Evolutionary conservation across 2,329 filamentous ascomycete genomes (phyloP).

Genomic region (Paraphaeosphaeria sporulosa): DNA sequence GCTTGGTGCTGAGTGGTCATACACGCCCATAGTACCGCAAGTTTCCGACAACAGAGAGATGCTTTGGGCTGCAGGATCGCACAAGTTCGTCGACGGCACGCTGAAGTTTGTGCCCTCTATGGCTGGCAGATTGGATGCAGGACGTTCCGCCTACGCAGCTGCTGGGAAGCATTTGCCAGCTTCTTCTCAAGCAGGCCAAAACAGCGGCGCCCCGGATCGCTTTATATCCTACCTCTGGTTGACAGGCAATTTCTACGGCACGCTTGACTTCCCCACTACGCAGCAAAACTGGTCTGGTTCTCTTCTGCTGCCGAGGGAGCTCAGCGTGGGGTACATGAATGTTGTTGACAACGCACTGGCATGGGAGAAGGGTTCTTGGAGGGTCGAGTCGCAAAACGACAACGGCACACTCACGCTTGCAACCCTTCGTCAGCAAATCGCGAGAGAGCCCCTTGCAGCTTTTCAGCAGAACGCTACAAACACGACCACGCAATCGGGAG

Average conservation of each 20-base stretch:
- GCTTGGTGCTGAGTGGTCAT: conserved; percentile 54
- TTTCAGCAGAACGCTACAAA: conserved; percentile 38
- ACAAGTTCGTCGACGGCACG: conserved; percentile 38
- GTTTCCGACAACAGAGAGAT: conserved; percentile 52
- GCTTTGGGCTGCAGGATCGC: conserved; percentile 52
- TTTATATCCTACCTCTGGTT: conserved; percentile 55
- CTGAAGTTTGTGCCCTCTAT: conserved; percentile 49
- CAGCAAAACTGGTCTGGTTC: conserved; percentile 57
- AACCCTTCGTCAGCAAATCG: conserved; percentile 51
- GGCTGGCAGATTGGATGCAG: conserved; percentile 54
- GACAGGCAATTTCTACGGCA: conserved; percentile 54
- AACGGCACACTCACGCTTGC: conserved; percentile 48
- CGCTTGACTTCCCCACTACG: conserved; percentile 47
- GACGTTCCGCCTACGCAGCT: conserved; percentile 53
- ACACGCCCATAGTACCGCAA: conserved; percentile 50
- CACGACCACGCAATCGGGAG: conserved; percentile 22
- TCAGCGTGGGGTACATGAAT: conserved; percentile 52
- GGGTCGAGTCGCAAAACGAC: conserved; percentile 36
- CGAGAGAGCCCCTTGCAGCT: conserved; percentile 46
- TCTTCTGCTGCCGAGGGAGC: conserved; percentile 53
- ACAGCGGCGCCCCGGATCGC: conserved; percentile 51
- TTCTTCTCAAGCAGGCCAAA: conserved; percentile 48
- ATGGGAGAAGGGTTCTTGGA: conserved; percentile 51
- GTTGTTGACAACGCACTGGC: conserved; percentile 53
- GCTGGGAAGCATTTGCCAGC: conserved; percentile 53